phyloP scores from a whole-genome alignment of 257 asterid genomes.

The Gentiana macrophylla region DNA sequence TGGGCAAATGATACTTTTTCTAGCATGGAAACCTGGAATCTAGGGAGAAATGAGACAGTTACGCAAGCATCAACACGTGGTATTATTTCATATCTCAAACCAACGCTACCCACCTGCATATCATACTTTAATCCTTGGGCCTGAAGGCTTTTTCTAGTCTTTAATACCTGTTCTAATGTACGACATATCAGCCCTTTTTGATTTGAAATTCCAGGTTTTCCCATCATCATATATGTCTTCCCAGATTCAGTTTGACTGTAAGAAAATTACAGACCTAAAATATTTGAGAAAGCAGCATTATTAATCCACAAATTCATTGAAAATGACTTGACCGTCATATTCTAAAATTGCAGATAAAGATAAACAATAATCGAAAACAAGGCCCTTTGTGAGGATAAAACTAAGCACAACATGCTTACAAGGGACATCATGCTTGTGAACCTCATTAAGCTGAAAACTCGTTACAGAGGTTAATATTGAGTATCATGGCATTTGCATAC shows the following conservation, averaged over 20 bases:
- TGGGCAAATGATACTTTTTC: slow-evolving; percentile 1
- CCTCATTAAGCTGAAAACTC: too few species aligned
- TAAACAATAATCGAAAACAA: too few species aligned
- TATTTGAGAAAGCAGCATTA: not conserved
- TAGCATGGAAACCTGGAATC: slow-evolving; percentile 66
- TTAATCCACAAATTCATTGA: not conserved
- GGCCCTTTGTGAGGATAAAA: not conserved
- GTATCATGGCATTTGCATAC: too few species aligned
- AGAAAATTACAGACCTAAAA: slow-evolving; percentile 90
- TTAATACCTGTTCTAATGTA: slow-evolving; percentile 24
- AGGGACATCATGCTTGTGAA: too few species aligned
- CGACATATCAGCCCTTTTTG: slow-evolving; percentile 76
- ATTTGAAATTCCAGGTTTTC: slow-evolving; percentile 50
- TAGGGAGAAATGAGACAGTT: not conserved
- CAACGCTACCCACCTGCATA: slow-evolving; percentile 57
- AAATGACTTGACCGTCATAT: not conserved
- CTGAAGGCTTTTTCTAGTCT: slow-evolving; percentile 59
- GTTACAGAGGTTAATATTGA: too few species aligned
- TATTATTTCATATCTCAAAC: not conserved
- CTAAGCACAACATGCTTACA: too few species aligned
- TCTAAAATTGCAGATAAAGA: too few species aligned
- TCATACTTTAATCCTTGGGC: slow-evolving; percentile 96
- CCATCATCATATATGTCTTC: slow-evolving; percentile 15
- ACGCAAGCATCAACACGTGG: slow-evolving; percentile 3
- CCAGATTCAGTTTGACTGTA: slow-evolving; percentile 24